Evolutionary conservation across 83 land plant species (phyloP).

Genomic region (Picea abies): DNA sequence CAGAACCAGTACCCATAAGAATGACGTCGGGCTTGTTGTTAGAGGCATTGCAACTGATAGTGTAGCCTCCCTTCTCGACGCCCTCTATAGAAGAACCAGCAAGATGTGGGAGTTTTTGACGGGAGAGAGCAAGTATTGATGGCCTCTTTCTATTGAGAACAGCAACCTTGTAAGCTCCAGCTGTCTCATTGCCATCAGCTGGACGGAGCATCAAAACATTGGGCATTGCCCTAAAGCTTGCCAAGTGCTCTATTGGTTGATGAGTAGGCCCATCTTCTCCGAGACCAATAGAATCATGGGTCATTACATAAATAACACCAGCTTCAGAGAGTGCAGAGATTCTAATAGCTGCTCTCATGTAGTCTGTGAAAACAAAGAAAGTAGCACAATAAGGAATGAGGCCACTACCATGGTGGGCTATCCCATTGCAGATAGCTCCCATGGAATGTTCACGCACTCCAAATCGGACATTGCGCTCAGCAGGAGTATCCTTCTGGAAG

Average conservation of each 20-base stretch:
- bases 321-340: slow-evolving; percentile 70
- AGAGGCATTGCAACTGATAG: slow-evolving; percentile 69
- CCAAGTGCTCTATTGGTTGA: slow-evolving; percentile 83
- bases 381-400: slow-evolving; percentile 86
- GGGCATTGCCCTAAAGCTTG: slow-evolving; percentile 80
- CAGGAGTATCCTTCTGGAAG: slow-evolving; percentile 70
- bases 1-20: slow-evolving; percentile 84
- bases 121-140: slow-evolving; percentile 61
- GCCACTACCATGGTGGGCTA: slow-evolving; percentile 67
- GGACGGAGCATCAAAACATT: slow-evolving; percentile 72
- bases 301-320: slow-evolving; percentile 83
- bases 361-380: slow-evolving; percentile 85
- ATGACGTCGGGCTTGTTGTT: slow-evolving; percentile 85
- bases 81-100: slow-evolving; percentile 64
- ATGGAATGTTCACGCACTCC: slow-evolving; percentile 85
- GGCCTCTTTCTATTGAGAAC: slow-evolving; percentile 58
- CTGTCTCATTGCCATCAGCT: slow-evolving; percentile 82
- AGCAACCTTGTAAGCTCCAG: slow-evolving; percentile 84
- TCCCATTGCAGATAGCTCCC: slow-evolving; percentile 83
- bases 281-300: slow-evolving; percentile 89
- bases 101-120: slow-evolving; percentile 66
- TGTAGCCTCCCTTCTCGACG: slow-evolving; percentile 79
- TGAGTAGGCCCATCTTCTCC: slow-evolving; percentile 93
- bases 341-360: slow-evolving; percentile 76
- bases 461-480: slow-evolving; percentile 69